These are phyloP conservation scores for Salix udensis DNA, from an alignment of 345 rosid species.

Conservation along the genomic window DNA sequence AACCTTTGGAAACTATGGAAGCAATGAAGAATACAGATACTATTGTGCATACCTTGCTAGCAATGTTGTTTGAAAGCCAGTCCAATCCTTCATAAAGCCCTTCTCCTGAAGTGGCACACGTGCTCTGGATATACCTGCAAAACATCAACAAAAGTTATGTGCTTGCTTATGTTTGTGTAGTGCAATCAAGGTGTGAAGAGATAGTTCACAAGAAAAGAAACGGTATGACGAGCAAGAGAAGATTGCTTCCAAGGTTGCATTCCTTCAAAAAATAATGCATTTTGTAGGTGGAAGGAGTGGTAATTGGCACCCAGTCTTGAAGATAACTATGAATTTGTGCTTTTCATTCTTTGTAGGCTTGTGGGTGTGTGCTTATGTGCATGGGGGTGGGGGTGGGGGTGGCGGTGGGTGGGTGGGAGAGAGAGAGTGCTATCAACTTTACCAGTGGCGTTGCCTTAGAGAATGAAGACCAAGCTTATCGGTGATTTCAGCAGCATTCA, in stretches of 20 bases:
- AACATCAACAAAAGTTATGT: not conserved
- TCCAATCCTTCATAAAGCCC: not conserved
- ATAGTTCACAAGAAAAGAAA: not conserved
- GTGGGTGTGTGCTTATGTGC: no score
- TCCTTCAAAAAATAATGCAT: not conserved
- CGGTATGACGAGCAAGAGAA: not conserved
- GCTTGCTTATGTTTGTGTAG: not conserved
- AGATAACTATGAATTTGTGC: not conserved
- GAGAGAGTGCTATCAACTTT: not conserved
- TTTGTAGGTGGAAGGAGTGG: not conserved
- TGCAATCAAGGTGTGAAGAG: not conserved
- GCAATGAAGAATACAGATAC: not conserved
- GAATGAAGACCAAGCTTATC: not conserved
- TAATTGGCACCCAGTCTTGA: no score
- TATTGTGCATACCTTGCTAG: not conserved
- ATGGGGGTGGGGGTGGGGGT: not conserved
- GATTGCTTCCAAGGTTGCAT: not conserved
- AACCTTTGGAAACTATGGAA: not conserved
- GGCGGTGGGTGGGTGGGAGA: not conserved
- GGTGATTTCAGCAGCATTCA: not conserved
- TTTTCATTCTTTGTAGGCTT: not conserved
- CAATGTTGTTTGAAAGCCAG: conserved; percentile 1
- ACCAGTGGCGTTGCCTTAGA: not conserved
- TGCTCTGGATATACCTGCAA: conserved; percentile 1
- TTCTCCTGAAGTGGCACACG: conserved; percentile 1